phyloP scores from a whole-genome alignment of 2,329 filamentous ascomycete genomes.

The Pezicula neosporulosa region DNA sequence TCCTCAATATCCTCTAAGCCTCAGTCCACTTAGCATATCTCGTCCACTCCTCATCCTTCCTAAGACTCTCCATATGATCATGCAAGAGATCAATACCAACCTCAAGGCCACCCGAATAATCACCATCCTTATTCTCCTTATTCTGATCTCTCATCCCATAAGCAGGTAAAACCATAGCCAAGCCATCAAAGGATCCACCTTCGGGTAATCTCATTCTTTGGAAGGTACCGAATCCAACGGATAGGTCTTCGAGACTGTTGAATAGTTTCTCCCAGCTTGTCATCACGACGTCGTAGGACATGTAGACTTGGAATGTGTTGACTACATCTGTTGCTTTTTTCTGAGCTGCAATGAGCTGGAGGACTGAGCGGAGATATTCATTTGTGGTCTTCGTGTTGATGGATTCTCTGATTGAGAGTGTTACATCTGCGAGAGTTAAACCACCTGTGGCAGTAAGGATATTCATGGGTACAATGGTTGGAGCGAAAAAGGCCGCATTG shows the following conservation, averaged over 20 bases:
- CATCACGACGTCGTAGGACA: constrained; percentile 3
- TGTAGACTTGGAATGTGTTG: constrained; percentile 2
- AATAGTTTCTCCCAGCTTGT: constrained; percentile 7
- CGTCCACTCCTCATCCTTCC: background rate
- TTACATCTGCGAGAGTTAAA: background rate
- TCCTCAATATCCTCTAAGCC: background rate
- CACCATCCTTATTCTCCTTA: background rate
- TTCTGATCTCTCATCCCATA: constrained; percentile 3
- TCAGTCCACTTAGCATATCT: constrained; percentile 1
- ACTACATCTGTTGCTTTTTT: constrained; percentile 2
- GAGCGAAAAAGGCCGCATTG: constrained; percentile 2
- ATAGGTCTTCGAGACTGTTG: constrained; percentile 1
- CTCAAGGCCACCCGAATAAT: constrained; percentile 1
- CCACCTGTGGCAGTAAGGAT: background rate
- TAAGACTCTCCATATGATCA: background rate
- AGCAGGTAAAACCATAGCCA: constrained; percentile 5
- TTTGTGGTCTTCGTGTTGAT: constrained; percentile 3
- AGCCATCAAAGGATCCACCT: constrained; percentile 2
- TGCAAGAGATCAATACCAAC: background rate
- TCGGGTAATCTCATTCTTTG: constrained; percentile 1
- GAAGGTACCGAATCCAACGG: constrained; percentile 5
- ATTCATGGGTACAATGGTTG: background rate
- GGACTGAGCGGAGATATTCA: background rate
- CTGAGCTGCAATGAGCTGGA: constrained; percentile 4
- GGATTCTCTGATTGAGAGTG: background rate